These are phyloP conservation scores for Yamadazyma nakazawae DNA, from an alignment of 805 yeast genomes.

Conservation along the genomic window DNA sequence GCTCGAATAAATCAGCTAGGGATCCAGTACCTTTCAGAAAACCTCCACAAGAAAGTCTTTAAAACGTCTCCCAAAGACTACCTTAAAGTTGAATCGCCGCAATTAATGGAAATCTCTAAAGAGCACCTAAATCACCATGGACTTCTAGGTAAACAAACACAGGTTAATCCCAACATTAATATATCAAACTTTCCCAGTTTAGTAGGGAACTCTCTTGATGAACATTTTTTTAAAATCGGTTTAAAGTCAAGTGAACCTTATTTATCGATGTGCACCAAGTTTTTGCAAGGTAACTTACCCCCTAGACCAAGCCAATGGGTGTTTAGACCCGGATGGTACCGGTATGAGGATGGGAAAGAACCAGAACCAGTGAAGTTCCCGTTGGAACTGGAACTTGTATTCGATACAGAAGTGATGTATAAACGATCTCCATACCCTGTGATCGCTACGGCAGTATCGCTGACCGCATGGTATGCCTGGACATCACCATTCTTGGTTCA, in stretches of 20 bases:
- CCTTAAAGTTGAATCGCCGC: constrained; percentile 29
- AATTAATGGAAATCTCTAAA: constrained; percentile 50
- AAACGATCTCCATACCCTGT: constrained; percentile 71
- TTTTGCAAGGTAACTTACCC: constrained; percentile 33
- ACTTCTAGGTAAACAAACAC: constrained; percentile 73
- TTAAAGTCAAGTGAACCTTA: constrained; percentile 57
- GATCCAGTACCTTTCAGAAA: constrained; percentile 67
- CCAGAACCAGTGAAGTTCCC: constrained; percentile 69
- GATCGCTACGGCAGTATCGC: constrained; percentile 75
- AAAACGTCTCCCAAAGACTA: constrained; percentile 22
- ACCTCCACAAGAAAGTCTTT: constrained; percentile 60
- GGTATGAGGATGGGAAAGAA: constrained; percentile 53
- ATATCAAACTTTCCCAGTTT: constrained; percentile 61
- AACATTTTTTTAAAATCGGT: constrained; percentile 80
- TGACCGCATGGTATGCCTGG: constrained; percentile 91
- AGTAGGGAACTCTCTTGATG: constrained; percentile 74
- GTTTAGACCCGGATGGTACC: constrained; percentile 73
- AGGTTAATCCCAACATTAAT: constrained; percentile 54
- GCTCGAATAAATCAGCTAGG: constrained; percentile 68
- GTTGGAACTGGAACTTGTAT: constrained; percentile 65
- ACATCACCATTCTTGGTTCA: constrained; percentile 77
- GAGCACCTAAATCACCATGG: constrained; percentile 58
- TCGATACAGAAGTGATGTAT: constrained; percentile 88
- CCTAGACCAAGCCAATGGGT: constrained; percentile 43
- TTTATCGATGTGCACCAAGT: constrained; percentile 44